These are phyloP conservation scores for Suillus brevipes DNA, from an alignment of 768 basidiomycete species.

Conservation along the genomic window DNA sequence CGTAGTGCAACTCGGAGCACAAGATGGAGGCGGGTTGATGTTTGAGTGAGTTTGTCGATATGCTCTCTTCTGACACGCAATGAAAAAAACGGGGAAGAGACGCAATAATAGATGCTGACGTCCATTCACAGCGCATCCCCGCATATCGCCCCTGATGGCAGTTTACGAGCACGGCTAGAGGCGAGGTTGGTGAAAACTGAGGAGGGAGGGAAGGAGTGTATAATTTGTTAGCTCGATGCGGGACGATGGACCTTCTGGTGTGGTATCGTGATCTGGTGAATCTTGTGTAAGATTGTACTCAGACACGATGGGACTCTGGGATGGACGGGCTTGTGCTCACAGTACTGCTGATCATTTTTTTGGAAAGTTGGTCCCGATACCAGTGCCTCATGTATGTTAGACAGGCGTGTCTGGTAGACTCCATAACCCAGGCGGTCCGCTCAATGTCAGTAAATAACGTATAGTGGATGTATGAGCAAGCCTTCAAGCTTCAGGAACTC, in stretches of 20 bases:
- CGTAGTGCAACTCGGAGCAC: constrained; percentile 41
- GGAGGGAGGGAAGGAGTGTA: constrained; percentile 37
- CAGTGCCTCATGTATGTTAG: background rate
- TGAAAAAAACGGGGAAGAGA: background rate
- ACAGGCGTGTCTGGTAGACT: background rate
- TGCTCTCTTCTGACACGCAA: background rate
- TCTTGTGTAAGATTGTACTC: background rate
- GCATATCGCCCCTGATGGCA: constrained; percentile 47
- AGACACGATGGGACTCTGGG: background rate
- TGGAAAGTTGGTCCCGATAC: background rate
- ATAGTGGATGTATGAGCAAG: background rate
- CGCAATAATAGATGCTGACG: background rate
- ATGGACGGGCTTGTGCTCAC: background rate
- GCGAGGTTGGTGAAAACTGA: constrained; percentile 40
- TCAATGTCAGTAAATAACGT: background rate
- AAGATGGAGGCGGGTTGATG: constrained; percentile 45
- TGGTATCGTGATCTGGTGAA: background rate
- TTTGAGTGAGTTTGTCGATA: constrained; percentile 46
- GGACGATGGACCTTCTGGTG: background rate
- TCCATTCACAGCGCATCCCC: constrained; percentile 39
- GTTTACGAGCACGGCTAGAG: constrained; percentile 47
- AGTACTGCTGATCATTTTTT: background rate
- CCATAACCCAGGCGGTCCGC: no score
- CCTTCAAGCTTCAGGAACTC: no score
- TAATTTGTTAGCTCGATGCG: constrained; percentile 38